Evolutionary conservation across 805 yeast genomes (phyloP).

Genomic region (Ogataea dorogensis): DNA sequence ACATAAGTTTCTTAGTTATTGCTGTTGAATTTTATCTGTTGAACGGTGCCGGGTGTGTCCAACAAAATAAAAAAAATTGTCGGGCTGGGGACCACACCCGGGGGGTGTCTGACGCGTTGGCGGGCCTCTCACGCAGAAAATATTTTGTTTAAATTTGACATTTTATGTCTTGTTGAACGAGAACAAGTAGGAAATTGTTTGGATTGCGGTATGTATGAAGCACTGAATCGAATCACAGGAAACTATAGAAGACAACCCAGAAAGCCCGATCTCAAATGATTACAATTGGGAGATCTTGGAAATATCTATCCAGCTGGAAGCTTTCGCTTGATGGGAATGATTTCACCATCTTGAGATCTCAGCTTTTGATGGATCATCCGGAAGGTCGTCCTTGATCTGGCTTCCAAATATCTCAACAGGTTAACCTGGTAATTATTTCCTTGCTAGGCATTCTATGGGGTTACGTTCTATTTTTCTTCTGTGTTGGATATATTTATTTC

Average conservation of each 20-base stretch:
- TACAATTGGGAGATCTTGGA: too few relatives aligned
- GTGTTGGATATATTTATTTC: slow-evolving; percentile 4
- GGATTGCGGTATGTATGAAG: slow-evolving; percentile 12
- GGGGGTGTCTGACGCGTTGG: slow-evolving; percentile 9
- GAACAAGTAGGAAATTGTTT: slow-evolving; percentile 11
- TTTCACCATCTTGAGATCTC: too few relatives aligned
- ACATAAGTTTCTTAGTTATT: slow-evolving; percentile 8
- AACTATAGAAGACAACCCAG: too few relatives aligned
- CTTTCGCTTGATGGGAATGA: too few relatives aligned
- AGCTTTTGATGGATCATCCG: too few relatives aligned
- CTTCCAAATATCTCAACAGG: not conserved
- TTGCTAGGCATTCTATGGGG: too few relatives aligned
- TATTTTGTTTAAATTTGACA: slow-evolving; percentile 11
- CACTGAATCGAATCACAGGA: too few relatives aligned
- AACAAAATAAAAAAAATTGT: slow-evolving; percentile 13
- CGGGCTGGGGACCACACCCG: slow-evolving; percentile 6
- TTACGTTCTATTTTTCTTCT: slow-evolving; percentile 1
- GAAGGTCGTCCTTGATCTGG: too few relatives aligned
- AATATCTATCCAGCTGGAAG: too few relatives aligned
- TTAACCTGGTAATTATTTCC: slow-evolving; percentile 1
- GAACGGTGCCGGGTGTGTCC: slow-evolving; percentile 15
- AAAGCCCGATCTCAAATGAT: not conserved
- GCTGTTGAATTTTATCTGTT: slow-evolving; percentile 13
- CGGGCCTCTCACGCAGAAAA: slow-evolving; percentile 10
- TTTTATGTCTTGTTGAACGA: slow-evolving; percentile 12